These are phyloP conservation scores for Ophioceras dolichostomum DNA, from an alignment of 2,329 filamentous ascomycete species.

Conservation along the genomic window DNA sequence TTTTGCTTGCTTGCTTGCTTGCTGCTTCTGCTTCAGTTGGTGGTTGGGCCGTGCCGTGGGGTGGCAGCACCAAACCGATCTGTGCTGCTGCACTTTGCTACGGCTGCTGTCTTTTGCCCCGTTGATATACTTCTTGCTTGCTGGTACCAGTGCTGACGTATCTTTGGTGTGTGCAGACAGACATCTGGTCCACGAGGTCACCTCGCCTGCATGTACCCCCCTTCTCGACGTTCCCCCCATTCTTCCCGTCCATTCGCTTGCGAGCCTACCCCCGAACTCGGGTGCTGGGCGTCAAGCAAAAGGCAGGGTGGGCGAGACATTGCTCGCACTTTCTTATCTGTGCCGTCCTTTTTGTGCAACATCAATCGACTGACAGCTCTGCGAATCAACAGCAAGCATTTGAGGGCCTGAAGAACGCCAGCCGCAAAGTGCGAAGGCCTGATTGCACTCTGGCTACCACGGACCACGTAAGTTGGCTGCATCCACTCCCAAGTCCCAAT, in stretches of 20 bases:
- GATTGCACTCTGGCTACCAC: constrained; percentile 96
- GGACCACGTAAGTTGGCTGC: constrained; percentile 88
- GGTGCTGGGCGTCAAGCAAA: neutral
- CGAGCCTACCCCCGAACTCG: neutral
- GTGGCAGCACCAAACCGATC: no score
- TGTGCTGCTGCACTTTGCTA: no score
- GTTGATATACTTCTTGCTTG: no score
- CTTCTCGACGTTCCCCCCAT: neutral
- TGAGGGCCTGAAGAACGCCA: constrained; percentile 84
- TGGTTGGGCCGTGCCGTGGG: no score
- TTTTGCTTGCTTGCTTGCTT: no score
- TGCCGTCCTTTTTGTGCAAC: neutral
- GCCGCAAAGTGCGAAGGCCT: constrained; percentile 76
- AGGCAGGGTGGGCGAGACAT: no score
- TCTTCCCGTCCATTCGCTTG: neutral
- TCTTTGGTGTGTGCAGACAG: constrained; percentile 46
- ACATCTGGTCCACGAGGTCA: constrained; percentile 97
- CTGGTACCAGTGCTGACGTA: neutral
- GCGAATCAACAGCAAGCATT: constrained; percentile 68
- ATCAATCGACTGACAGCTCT: constrained; percentile 7
- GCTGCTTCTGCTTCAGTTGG: no score
- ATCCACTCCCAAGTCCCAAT: no score
- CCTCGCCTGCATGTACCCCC: constrained; percentile 61
- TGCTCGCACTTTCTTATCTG: no score
- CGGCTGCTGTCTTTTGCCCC: no score